Percentiles rank a stretch among this genome's conserved stretches.
These are phyloP conservation scores for Tricholoma furcatifolium DNA, from an alignment of 768 basidiomycete genomes.

Conservation along the genomic window DNA sequence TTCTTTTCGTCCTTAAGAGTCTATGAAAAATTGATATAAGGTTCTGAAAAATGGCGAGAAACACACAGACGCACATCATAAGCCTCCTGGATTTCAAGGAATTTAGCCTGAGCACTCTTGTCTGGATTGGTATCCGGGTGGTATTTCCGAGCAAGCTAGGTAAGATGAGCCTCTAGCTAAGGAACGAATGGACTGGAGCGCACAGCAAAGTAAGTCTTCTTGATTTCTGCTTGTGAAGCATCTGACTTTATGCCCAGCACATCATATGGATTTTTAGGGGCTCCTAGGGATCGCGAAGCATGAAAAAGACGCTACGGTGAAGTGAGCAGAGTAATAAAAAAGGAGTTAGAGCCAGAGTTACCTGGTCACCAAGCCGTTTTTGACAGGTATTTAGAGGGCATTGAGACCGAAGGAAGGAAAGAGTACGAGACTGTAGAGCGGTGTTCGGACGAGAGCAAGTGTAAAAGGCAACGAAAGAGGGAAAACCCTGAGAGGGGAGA, in stretches of 20 bases:
- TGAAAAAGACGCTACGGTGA: slow-evolving; percentile 69
- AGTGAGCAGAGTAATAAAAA: slow-evolving; percentile 16
- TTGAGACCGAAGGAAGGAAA: slow-evolving; percentile 38
- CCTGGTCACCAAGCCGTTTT: slow-evolving; percentile 36
- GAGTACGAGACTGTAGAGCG: slow-evolving; percentile 28
- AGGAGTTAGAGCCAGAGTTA: slow-evolving; percentile 21
- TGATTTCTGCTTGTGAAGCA: slow-evolving; percentile 85
- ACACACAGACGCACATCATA: slow-evolving; percentile 70
- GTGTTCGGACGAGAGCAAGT: slow-evolving; percentile 46
- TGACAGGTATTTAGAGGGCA: slow-evolving; percentile 29
- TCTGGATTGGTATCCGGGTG: slow-evolving; percentile 98
- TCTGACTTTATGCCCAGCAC: slow-evolving; percentile 88
- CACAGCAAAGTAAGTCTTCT: slow-evolving; percentile 96
- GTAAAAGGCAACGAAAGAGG: slow-evolving; percentile 57
- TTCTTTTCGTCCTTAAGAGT: slow-evolving; percentile 94
- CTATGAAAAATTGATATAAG: slow-evolving; percentile 40
- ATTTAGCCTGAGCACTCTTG: slow-evolving; percentile 86
- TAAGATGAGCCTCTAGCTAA: slow-evolving; percentile 10
- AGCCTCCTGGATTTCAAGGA: slow-evolving; percentile 94
- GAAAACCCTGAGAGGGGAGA: slow-evolving; percentile 46
- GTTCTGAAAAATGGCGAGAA: slow-evolving; percentile 1
- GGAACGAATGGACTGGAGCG: slow-evolving; percentile 26
- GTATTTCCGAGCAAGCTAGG: slow-evolving; percentile 93
- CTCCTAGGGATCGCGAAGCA: slow-evolving; percentile 52
- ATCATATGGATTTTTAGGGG: slow-evolving; percentile 83